A percentile compares a stretch with the other conserved stretches of the same genome.
These are phyloP conservation scores for Scytalidium sp. DNA, from an alignment of 2,329 filamentous ascomycete species.

Conservation along the genomic window DNA sequence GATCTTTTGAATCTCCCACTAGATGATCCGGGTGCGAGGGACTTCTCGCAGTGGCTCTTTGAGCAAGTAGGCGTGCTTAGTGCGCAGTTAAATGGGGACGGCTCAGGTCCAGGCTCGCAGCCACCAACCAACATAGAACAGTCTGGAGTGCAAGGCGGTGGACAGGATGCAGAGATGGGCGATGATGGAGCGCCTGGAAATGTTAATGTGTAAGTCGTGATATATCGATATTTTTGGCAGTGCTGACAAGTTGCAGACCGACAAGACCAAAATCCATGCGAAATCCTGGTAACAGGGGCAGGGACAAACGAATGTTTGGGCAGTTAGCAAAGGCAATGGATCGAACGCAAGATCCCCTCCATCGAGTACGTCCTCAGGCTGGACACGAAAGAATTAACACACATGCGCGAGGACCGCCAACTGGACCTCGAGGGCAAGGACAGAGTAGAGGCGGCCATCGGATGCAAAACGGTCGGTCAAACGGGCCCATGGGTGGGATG, in stretches of 20 bases:
- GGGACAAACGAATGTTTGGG: slow-evolving; percentile 80
- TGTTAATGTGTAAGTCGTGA: slow-evolving; percentile 47
- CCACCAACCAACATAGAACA: slow-evolving; percentile 48
- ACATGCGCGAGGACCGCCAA: slow-evolving; percentile 67
- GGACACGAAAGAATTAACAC: slow-evolving; percentile 80
- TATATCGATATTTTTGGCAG: slow-evolving; percentile 4
- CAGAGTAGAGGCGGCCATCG: slow-evolving; percentile 28
- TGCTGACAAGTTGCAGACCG: slow-evolving; percentile 61
- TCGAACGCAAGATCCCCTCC: slow-evolving; percentile 71
- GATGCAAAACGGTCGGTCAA: slow-evolving; percentile 46
- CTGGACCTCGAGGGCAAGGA: slow-evolving; percentile 61
- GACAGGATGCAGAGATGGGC: slow-evolving; percentile 72
- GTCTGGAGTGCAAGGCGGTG: slow-evolving; percentile 44
- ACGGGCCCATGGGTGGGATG: slow-evolving; percentile 39
- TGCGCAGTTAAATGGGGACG: slow-evolving; percentile 54
- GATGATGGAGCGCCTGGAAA: slow-evolving; percentile 45
- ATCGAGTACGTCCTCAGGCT: slow-evolving; percentile 70
- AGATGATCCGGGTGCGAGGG: slow-evolving; percentile 76
- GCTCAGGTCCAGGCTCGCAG: slow-evolving; percentile 17
- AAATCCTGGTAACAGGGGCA: slow-evolving; percentile 52
- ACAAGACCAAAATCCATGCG: slow-evolving; percentile 96
- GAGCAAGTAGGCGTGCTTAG: slow-evolving; percentile 72
- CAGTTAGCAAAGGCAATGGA: slow-evolving; percentile 84
- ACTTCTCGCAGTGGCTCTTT: slow-evolving; percentile 94
- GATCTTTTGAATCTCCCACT: slow-evolving; percentile 81